A percentile compares a stretch with the other conserved stretches of the same genome.
Evolutionary conservation across 768 basidiomycete species (phyloP).

Genomic region (Suillus luteus): DNA sequence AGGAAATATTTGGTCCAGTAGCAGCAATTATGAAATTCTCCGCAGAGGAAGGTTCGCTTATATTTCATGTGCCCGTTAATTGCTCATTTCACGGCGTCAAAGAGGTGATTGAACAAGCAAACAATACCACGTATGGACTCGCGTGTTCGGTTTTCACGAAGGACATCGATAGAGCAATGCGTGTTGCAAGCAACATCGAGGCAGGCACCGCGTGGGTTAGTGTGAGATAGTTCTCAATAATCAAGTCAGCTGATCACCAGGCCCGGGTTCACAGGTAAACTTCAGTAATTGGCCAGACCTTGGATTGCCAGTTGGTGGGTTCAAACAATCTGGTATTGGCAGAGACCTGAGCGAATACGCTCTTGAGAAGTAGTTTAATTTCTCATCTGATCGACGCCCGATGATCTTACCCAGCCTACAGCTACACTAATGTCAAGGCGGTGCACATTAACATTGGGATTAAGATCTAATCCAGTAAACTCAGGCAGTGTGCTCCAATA

Average conservation of each 20-base stretch:
- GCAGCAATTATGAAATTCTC: constrained; percentile 77
- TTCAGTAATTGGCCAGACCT: constrained; percentile 31
- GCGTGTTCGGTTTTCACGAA: constrained; percentile 86
- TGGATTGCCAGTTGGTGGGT: constrained; percentile 79
- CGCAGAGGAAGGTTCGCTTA: constrained; percentile 43
- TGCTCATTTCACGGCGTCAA: constrained; percentile 1
- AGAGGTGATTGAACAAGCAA: constrained; percentile 72
- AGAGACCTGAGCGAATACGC: constrained; percentile 82
- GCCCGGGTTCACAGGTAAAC: constrained; percentile 77
- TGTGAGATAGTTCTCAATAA: not conserved
- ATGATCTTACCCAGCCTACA: constrained; percentile 21
- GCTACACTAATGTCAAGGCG: constrained; percentile 61
- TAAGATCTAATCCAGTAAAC: constrained; percentile 20
- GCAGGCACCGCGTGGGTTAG: constrained; percentile 80
- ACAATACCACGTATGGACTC: constrained; percentile 86
- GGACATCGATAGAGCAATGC: constrained; percentile 73
- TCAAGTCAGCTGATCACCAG: constrained; percentile 14
- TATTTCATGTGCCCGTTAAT: not conserved
- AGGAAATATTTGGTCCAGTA: constrained; percentile 84
- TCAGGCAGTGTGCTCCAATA: constrained; percentile 3
- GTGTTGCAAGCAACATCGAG: constrained; percentile 70
- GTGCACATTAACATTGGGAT: constrained; percentile 59
- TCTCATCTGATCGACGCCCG: constrained; percentile 51
- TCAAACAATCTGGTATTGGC: constrained; percentile 81
- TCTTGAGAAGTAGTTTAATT: constrained; percentile 41